Percentiles rank a stretch among this genome's conserved stretches.
Conservation (phyloP, 495 filamentous ascomycete species). For the Xylaria flabelliformis region DNA sequence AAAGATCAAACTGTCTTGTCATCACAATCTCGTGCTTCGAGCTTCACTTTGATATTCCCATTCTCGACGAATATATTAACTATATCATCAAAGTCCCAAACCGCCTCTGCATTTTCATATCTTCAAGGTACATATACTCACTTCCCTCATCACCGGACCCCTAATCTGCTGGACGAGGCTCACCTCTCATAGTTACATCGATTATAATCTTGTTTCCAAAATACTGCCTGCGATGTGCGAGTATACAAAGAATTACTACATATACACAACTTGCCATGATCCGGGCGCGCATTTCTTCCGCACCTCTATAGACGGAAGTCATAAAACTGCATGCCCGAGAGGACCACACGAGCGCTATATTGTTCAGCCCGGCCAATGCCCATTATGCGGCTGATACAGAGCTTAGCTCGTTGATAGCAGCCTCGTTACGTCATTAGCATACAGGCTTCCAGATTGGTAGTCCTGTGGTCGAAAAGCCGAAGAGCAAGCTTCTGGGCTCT, state of each 20-base stretch:
- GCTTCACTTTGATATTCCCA: constrained; percentile 8
- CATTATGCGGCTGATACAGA: constrained; percentile 57
- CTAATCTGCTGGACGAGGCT: constrained; percentile 4
- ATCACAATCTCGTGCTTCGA: constrained; percentile 8
- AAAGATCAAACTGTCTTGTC: constrained; percentile 18
- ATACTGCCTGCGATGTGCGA: constrained; percentile 69
- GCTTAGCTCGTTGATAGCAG: constrained; percentile 5
- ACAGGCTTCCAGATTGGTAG: background rate
- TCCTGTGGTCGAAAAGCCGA: background rate
- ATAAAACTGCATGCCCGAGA: constrained; percentile 64
- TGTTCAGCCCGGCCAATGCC: constrained; percentile 69
- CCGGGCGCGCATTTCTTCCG: constrained; percentile 72
- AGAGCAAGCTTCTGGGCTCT: background rate
- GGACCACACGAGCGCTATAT: constrained; percentile 80
- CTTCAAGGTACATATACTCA: constrained; percentile 7
- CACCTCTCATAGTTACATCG: constrained; percentile 13
- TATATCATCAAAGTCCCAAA: background rate
- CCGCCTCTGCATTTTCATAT: background rate
- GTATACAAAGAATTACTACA: constrained; percentile 77
- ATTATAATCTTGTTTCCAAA: background rate
- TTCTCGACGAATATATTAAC: constrained; percentile 6
- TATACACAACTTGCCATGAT: constrained; percentile 73
- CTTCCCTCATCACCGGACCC: background rate
- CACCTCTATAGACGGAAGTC: constrained; percentile 68
- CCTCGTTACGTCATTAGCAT: background rate